Percentiles rank a stretch among this genome's conserved stretches.
Conservation (phyloP, 257 asterid genomes). For the Cinchona pubescens region DNA sequence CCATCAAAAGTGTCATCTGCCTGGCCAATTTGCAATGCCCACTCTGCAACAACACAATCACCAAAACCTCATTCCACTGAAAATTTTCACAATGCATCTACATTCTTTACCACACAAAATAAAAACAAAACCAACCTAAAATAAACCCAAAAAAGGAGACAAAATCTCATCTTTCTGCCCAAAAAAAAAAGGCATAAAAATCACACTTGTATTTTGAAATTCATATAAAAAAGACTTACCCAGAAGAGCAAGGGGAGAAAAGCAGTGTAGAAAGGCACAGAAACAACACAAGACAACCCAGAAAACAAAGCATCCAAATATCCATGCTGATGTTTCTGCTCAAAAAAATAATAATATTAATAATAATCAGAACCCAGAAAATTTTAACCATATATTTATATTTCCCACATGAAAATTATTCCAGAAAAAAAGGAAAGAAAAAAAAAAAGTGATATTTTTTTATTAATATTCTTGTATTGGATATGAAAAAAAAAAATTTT, state of each 20-base stretch:
- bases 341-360: conserved; percentile 16
- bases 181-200: background rate
- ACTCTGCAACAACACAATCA: conserved; percentile 47
- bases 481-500: conserved; percentile 61
- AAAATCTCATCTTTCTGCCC: background rate
- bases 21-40: conserved; percentile 94
- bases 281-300: conserved; percentile 75
- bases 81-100: background rate
- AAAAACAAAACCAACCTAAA: background rate
- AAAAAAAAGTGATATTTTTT: background rate
- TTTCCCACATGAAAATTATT: background rate
- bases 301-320: conserved; percentile 77
- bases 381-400: background rate
- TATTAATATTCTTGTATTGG: no score
- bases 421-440: no score
- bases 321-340: conserved; percentile 66
- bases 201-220: no score
- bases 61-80: background rate
- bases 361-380: background rate
- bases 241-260: conserved; percentile 95
- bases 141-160: background rate
- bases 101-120: no score
- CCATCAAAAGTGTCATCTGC: conserved; percentile 92
- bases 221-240: conserved; percentile 39
- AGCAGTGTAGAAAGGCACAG: conserved; percentile 96